Base-by-base conservation (phyloP, 768 basidiomycete species). In the Phaffia australis region DNA sequence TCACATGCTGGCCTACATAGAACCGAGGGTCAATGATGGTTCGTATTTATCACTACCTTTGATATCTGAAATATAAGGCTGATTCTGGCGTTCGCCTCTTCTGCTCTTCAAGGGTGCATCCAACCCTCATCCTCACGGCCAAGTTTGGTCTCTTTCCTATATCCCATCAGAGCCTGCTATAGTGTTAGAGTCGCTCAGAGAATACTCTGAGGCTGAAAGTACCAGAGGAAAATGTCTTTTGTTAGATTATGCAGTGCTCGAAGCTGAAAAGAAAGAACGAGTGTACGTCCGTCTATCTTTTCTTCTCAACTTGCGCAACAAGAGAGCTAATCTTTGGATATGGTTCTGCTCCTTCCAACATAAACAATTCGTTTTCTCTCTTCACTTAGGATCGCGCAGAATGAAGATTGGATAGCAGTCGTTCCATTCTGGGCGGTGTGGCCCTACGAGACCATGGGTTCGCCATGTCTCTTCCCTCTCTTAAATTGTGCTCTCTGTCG, bases 351-450 rank as follows among this genome's bases (percentile, higher is more conserved):
- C 35, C 35, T 42, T 42, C 11, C 6, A 42, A 42, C 4, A 5
- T 42, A 11, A 42, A 5, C 35, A 11, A 5, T 11, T 42, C 35
- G 35, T 11, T 11, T 42, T 42, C n/a, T n/a, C n/a, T n/a, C n/a
- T n/a, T n/a, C n/a, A n/a, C n/a, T 21, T 23, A 60, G 58, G 50
- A 85, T 93, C 2, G 74, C 85, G 46, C 78, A 81, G 74, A 88
- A 88, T 71, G 82, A 83, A 21, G 81, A 87, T 72, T 95, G 89
- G 83, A 80, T 87, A 2, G 89, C 86, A 0, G 73, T 94, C 1
- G 90, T 93, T 3, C 92, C 92, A 1, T 94, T 89, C 86, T 95
- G 92, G 92, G 92, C 91, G 7, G 83, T 83, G 42, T 95, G 91
- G 92, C 92, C 92, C 0, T 95, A 85, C 73, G 92, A 95, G 75